phyloP scores from a whole-genome alignment of 352 stramenopile genomes.

The Globisporangium ultimum region DNA sequence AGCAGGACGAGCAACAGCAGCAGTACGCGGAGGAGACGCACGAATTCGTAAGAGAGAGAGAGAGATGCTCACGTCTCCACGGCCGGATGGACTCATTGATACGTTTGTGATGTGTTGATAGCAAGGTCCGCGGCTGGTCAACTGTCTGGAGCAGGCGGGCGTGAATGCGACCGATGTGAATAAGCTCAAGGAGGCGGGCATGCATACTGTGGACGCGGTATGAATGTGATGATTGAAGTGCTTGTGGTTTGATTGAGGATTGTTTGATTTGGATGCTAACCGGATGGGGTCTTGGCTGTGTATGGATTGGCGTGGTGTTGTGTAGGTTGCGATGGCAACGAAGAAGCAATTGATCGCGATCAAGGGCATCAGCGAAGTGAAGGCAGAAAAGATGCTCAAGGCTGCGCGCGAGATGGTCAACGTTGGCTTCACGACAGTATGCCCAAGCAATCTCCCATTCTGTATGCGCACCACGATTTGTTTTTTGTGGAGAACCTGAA shows the following conservation, averaged over 20 bases:
- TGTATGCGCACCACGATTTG: neutral
- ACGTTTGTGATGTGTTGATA: slow-evolving; percentile 17
- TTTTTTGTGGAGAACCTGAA: neutral
- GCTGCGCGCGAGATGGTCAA: slow-evolving; percentile 96
- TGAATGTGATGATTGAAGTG: slow-evolving; percentile 1
- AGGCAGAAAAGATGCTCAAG: slow-evolving; percentile 98
- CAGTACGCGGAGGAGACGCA: slow-evolving; percentile 10
- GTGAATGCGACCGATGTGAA: slow-evolving; percentile 97
- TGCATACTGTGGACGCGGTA: slow-evolving; percentile 98
- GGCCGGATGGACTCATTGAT: slow-evolving; percentile 3
- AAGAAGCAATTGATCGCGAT: slow-evolving; percentile 97
- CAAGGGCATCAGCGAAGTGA: slow-evolving; percentile 99
- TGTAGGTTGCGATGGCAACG: slow-evolving; percentile 93
- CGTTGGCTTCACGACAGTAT: slow-evolving; percentile 98
- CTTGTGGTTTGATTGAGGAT: neutral
- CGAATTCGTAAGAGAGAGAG: slow-evolving; percentile 15
- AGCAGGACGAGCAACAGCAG: slow-evolving; percentile 7
- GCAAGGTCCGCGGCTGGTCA: slow-evolving; percentile 84
- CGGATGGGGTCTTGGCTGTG: too few species aligned
- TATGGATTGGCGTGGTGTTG: too few species aligned
- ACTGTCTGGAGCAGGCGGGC: slow-evolving; percentile 93
- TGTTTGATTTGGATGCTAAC: slow-evolving; percentile 5
- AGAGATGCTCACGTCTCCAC: neutral
- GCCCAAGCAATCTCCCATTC: slow-evolving; percentile 1
- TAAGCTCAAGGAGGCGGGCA: slow-evolving; percentile 97